A percentile compares a stretch with the other conserved stretches of the same genome.
Conservation (phyloP, 495 filamentous ascomycete genomes). For the Poronia punctata region DNA sequence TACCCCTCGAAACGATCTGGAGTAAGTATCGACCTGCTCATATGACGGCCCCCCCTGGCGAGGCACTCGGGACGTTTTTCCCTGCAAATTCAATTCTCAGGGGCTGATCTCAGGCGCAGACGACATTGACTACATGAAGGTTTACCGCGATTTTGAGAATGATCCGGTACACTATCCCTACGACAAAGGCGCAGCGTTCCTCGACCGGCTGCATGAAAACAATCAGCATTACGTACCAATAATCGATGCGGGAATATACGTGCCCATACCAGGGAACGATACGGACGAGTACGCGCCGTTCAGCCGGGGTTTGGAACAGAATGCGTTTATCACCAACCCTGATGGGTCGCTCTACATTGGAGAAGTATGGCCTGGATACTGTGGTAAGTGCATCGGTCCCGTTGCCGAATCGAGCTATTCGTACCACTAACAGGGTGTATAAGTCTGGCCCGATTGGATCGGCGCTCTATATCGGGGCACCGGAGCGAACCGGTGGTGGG, state of each 20-base stretch:
- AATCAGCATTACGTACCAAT: conserved; percentile 76
- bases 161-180: conserved; percentile 62
- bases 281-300: conserved; percentile 66
- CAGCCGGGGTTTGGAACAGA: conserved; percentile 55
- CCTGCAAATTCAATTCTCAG: too few relatives aligned
- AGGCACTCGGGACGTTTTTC: too few relatives aligned
- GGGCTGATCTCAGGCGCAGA: conserved; percentile 64
- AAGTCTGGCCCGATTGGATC: conserved; percentile 50
- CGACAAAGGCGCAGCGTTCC: conserved; percentile 56
- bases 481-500: conserved; percentile 62
- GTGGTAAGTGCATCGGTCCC: conserved; percentile 26
- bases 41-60: too few relatives aligned
- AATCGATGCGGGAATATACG: conserved; percentile 76
- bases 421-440: too few relatives aligned
- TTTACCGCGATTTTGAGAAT: conserved; percentile 63
- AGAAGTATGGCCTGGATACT: conserved; percentile 83
- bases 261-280: conserved; percentile 63
- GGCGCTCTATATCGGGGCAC: conserved; percentile 54
- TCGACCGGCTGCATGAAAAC: conserved; percentile 56
- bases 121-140: conserved; percentile 78
- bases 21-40: conserved; percentile 17
- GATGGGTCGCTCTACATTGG: conserved; percentile 70
- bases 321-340: conserved; percentile 60
- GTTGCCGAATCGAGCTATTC: conserved; percentile 44
- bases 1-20: conserved; percentile 82